Base-by-base conservation (phyloP, 164 flowering plant species). In the Tinospora cordifolia region DNA sequence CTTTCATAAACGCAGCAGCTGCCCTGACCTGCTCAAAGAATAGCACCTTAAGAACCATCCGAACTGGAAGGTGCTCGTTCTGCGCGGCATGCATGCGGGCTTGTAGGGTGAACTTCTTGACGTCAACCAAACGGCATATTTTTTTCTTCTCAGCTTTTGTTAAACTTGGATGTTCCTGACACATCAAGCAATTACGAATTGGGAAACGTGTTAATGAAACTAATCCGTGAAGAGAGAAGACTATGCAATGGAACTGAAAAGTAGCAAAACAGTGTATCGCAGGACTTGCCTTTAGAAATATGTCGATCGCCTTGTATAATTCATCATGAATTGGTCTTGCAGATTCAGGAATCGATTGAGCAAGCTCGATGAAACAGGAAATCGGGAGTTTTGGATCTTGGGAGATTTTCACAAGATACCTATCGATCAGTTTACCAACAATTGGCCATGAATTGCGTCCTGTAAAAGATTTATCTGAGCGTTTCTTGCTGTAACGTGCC, bases 361-460 rank as follows among this genome's bases (percentile, higher is more conserved):
- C 96, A 76, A 93, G 80, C 74, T 79, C 86, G 79, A 90, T 68
- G 80, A 93, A 91, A 81, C 87, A 87, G 72, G 84, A 15, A 49
- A 88, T 87, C 72, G 87, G 87, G 73, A 93, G 92, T 78, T 91
- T 91, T 17, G 92, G 83, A 81, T 93, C 97, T 38, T 93, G 90
- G 12, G 98, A 97, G 69, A 93, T 88, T 81, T 93, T 97, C 12
- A 95, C 95, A 26, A 93, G 89, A 79, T 88, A 93, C 73, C 76
- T 86, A 76, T 93, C 97, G 46, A 93, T 79, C 65, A 93, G 62
- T 46, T 89, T 89, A 8, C 92, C 76, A 59, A 93, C 97, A 76
- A 85, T 87, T 27, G 76, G 74, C 75, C 92, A 69, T 65, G 93
- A 86, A 54, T 82, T 97, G 21, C 82, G 89, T 69, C 88, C 93